Evolutionary conservation across 495 filamentous ascomycete species (phyloP).

Genomic region (Neurospora terricola): DNA sequence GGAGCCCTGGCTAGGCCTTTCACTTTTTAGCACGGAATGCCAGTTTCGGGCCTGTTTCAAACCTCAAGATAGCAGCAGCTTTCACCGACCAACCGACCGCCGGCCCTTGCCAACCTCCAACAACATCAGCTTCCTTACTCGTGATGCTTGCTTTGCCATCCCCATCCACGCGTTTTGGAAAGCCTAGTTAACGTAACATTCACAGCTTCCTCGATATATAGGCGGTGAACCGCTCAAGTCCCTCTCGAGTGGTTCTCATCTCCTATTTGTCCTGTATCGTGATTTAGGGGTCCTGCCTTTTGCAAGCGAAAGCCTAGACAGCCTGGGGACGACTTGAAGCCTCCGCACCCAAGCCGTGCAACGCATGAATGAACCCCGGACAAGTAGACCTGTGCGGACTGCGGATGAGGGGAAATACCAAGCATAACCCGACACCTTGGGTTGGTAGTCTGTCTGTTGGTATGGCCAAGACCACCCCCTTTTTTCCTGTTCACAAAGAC

Average conservation of each 20-base stretch:
- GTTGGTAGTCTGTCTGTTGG: neutral
- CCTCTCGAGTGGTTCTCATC: neutral
- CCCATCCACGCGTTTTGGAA: neutral
- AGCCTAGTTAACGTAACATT: neutral
- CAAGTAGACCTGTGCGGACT: neutral
- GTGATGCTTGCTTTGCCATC: neutral
- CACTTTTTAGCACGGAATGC: neutral
- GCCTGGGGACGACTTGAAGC: neutral
- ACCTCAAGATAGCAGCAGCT: neutral
- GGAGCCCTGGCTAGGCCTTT: neutral
- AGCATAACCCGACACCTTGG: neutral
- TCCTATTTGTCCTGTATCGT: neutral
- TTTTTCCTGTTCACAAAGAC: neutral
- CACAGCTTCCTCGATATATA: neutral
- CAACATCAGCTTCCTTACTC: neutral
- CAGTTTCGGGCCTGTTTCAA: neutral
- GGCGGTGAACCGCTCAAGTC: neutral
- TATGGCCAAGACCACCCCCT: neutral
- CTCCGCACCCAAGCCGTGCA: neutral
- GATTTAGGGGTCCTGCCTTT: neutral
- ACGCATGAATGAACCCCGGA: neutral
- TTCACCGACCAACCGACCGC: neutral
- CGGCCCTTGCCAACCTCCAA: neutral
- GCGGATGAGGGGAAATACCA: neutral
- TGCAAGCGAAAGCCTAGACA: neutral